Evolutionary conservation across 495 filamentous ascomycete species (phyloP), one percentile per base, ranked within the genome.

Genomic region (Penicillium longicatenatum): DNA sequence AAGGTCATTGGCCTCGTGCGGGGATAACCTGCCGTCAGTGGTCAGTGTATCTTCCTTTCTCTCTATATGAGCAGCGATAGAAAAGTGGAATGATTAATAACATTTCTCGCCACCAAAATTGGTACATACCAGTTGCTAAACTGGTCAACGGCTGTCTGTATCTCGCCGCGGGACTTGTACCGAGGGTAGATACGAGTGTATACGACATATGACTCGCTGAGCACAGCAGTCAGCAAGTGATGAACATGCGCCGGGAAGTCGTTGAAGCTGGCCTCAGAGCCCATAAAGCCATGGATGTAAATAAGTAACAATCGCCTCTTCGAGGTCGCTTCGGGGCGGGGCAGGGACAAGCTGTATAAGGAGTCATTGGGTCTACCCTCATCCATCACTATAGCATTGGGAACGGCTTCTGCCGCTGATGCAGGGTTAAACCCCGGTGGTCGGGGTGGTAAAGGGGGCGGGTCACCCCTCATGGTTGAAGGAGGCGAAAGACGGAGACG

Each of bases 251-350:
- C 87, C 1, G 93, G 93, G 60, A 97, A 93, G 29, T 86, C 87
- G 57, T 88, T 86, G 63, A 98, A 98, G 60, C 89, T 93, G n/a
- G 86, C 87, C 72, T 95, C 91, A 48, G 89, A 88, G 29, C 93
- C 93, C 84, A 93, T 90, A 75, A 97, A 97, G 44, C 93, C 93
- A 74, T 96, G 92, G 63, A 98, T 86, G 68, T 91, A 97, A 21
- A 98, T 73, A 8, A 97, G 61, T 1, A 98, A 78, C 12, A 98
- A 76, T 26, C 74, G 88, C 55, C 92, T 66, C 56, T 68, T 76
- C 12, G 14, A 16, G 35, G 35, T 39, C 35, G 35, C 16, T 16
- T 39, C 35, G 35, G 35, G 35, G 35, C 35, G 35, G 35, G 35
- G 35, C 35, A 39, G 16, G 16, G 35, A 39, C 4, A 39, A 14